Conservation (phyloP, 116 monocot genomes). For the Papilionanthe hybrid region DNA sequence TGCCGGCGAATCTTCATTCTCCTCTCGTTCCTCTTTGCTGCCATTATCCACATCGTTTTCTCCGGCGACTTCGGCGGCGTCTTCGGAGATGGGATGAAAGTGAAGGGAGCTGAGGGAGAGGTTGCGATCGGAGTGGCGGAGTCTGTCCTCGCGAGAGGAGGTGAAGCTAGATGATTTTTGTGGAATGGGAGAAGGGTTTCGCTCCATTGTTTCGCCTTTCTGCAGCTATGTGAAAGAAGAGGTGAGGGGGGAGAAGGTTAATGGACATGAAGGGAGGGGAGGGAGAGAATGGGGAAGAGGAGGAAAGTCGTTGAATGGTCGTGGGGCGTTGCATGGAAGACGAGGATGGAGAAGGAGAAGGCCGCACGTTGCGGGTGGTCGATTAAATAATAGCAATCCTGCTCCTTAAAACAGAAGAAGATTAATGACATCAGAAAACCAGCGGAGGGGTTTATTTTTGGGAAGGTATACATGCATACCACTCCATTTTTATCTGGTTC, state of each 20-base stretch:
- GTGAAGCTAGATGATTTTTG: conserved; percentile 55
- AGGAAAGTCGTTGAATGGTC: conserved; percentile 1
- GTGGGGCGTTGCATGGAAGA: neutral
- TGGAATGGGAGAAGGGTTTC: conserved; percentile 17
- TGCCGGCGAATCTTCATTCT: neutral
- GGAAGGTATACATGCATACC: no score
- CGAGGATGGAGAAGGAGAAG: neutral
- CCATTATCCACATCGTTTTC: conserved; percentile 3
- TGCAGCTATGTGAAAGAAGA: neutral
- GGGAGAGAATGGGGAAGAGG: neutral
- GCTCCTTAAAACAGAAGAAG: no score
- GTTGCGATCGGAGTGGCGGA: conserved; percentile 25
- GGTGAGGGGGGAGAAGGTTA: no score
- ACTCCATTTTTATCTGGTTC: no score
- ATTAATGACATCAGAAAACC: no score
- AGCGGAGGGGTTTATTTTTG: no score
- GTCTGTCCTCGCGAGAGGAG: conserved; percentile 35
- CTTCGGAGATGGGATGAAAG: conserved; percentile 16
- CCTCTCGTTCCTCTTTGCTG: neutral
- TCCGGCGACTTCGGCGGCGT: neutral
- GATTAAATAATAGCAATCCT: neutral
- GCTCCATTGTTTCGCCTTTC: conserved; percentile 24
- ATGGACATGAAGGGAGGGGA: neutral
- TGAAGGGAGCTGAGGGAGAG: conserved; percentile 47
- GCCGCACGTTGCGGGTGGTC: neutral